These are phyloP conservation scores for Chaetoceros tenuissimus DNA, from an alignment of 108 stramenopile species.

Conservation along the genomic window DNA sequence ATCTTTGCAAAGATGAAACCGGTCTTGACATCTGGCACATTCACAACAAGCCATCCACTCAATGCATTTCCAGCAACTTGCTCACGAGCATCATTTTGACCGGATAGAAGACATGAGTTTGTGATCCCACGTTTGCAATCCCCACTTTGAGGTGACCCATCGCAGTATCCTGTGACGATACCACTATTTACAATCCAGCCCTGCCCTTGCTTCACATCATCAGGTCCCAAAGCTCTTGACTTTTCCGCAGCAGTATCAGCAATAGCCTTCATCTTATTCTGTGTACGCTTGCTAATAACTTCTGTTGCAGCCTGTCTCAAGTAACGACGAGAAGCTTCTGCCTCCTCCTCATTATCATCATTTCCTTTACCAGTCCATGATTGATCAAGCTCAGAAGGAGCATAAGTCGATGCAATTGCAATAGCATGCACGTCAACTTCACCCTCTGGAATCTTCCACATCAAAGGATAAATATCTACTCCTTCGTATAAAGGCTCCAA, in stretches of 20 bases:
- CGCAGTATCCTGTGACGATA: conserved; percentile 25
- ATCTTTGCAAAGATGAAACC: conserved; percentile 28
- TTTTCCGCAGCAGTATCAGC: neutral
- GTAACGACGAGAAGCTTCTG: neutral
- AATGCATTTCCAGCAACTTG: conserved; percentile 17
- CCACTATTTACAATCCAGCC: conserved; percentile 18
- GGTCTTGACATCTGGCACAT: conserved; percentile 24
- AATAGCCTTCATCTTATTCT: no score
- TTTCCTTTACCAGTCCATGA: neutral
- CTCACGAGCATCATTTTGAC: conserved; percentile 25
- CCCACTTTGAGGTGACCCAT: conserved; percentile 25
- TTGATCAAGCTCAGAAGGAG: conserved; percentile 1
- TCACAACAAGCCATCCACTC: conserved; percentile 28
- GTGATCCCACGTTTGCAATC: conserved; percentile 11
- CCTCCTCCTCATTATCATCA: neutral
- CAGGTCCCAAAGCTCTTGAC: neutral
- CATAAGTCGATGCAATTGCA: conserved; percentile 12
- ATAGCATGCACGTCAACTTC: conserved; percentile 15
- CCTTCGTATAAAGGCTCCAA: conserved; percentile 2
- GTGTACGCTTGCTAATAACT: neutral
- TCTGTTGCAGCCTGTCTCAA: neutral
- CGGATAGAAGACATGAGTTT: conserved; percentile 17
- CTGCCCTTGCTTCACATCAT: conserved; percentile 19
- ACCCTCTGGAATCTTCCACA: conserved; percentile 7
- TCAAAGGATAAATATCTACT: conserved; percentile 7